Base-by-base conservation (phyloP, 768 basidiomycete genomes). In the Mycena maculata region DNA sequence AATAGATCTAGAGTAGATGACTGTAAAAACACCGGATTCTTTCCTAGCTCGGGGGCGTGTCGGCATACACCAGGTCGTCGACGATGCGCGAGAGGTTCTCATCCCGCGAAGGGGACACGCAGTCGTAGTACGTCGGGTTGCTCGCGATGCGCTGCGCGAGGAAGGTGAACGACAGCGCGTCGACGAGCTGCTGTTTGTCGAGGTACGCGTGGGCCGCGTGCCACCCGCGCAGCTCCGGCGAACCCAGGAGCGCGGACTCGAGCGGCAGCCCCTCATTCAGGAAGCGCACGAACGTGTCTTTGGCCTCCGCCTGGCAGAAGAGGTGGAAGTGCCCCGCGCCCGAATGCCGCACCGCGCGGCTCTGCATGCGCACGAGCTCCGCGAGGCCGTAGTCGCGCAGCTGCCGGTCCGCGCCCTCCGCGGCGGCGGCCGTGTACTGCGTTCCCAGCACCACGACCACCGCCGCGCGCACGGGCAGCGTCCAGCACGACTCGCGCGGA, bases 301-400 rank as follows among this genome's bases (percentile, higher is more conserved):
- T 87, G 52, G 90, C 88, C 76, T 98, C 96, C 8, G 89, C 83
- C 71, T 95, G 96, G 77, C 97, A 98, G 75, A 99, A 93, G 49
- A 99, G 79, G 73, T 92, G 84, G 80, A 97, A 96, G 62, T 85
- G 84, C 0, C 94, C 92, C 0, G 81, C 70, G 12, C 82, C 83
- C 1, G 83, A 79, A 69, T 90, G 88, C 60, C 85, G 86, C 15
- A 95, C 86, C 4, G 96, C 96, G 33, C 89, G 87, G 60, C 93
- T 88, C 78, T 99, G 96, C 96, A 99, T 99, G 63, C 88, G 90
- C 55, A 93, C 89, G 38, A 99, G 79, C 71, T 99, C 96, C 22
- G 87, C 83, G 39, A 97, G 80, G 0, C 82, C 81, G 77, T 99
- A 99, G 75, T 96, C 95, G 47, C 85, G 85, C 54, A 97, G 75